Conservation (phyloP, 345 rosid species). For the Luvunga scandens region DNA sequence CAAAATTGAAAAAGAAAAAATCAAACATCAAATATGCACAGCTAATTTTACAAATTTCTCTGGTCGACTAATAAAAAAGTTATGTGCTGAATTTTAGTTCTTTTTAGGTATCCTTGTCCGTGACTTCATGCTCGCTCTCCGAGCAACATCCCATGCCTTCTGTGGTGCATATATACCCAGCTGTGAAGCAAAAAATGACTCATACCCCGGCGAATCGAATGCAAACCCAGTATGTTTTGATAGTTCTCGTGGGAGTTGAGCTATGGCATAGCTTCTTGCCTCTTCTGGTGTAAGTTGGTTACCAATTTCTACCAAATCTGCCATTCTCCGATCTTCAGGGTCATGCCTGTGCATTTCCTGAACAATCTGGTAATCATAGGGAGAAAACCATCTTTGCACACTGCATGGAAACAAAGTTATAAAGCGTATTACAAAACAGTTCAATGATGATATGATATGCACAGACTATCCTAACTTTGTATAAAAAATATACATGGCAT, state of each 20-base stretch:
- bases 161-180: conserved; percentile 84
- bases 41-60: conserved; percentile 18
- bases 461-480: not conserved
- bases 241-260: conserved; percentile 81
- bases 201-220: conserved; percentile 96
- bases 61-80: conserved; percentile 1
- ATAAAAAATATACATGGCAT: not conserved
- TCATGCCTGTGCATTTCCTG: conserved; percentile 88
- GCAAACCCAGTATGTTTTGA: conserved; percentile 96
- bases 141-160: conserved; percentile 97
- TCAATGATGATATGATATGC: not conserved
- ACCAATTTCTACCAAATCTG: conserved; percentile 46
- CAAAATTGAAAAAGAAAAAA: not conserved
- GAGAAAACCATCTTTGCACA: conserved; percentile 90
- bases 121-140: conserved; percentile 84
- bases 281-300: conserved; percentile 71
- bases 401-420: conserved; percentile 33
- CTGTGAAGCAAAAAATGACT: conserved; percentile 94
- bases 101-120: conserved; percentile 46
- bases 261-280: conserved; percentile 76
- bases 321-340: conserved; percentile 42
- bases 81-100: conserved; percentile 22
- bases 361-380: conserved; percentile 88
- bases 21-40: conserved; percentile 1
- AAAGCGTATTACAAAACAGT: not conserved